A percentile compares a stretch with the other conserved stretches of the same genome.
Evolutionary conservation across 2,329 filamentous ascomycete species (phyloP).

Genomic region (Exophiala bonariae): DNA sequence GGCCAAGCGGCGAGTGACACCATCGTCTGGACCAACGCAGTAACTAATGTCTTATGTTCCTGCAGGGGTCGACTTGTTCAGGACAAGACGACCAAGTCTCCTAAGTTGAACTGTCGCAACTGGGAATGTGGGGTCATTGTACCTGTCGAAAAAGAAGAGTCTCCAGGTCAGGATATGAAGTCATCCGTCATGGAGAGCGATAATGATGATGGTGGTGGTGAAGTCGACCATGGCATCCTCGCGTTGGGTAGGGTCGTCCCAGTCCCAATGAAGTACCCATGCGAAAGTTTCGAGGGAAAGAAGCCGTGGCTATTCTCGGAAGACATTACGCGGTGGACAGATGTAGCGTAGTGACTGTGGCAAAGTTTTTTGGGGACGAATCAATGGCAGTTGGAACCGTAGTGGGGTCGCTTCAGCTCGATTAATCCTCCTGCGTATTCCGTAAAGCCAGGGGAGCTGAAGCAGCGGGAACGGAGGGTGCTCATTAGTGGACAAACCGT

Average conservation of each 20-base stretch:
- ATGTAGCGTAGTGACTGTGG: too few relatives aligned
- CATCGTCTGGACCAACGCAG: too few relatives aligned
- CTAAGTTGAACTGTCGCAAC: constrained; percentile 82
- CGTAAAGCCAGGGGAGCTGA: too few relatives aligned
- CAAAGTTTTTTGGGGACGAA: too few relatives aligned
- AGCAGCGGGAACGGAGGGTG: too few relatives aligned
- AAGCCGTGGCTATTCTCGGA: constrained; percentile 42
- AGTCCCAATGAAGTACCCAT: constrained; percentile 65
- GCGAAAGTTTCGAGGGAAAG: constrained; percentile 47
- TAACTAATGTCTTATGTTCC: constrained; percentile 6
- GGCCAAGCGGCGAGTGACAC: too few relatives aligned
- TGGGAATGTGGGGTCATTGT: constrained; percentile 94
- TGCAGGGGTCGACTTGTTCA: constrained; percentile 73
- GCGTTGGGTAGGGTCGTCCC: constrained; percentile 59
- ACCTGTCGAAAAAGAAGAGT: constrained; percentile 49
- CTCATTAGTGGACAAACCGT: too few relatives aligned
- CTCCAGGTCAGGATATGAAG: constrained; percentile 4
- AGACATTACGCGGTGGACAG: too few relatives aligned
- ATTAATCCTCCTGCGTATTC: too few relatives aligned
- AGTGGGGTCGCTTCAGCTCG: too few relatives aligned
- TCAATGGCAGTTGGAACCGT: too few relatives aligned
- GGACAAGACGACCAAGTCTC: constrained; percentile 64
- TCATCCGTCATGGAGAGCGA: constrained; percentile 8
- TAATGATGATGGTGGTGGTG: constrained; percentile 29
- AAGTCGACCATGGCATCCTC: constrained; percentile 32